Evolutionary conservation across 345 rosid species (phyloP).

Genomic region (rapeseed (Brassica napus)): DNA sequence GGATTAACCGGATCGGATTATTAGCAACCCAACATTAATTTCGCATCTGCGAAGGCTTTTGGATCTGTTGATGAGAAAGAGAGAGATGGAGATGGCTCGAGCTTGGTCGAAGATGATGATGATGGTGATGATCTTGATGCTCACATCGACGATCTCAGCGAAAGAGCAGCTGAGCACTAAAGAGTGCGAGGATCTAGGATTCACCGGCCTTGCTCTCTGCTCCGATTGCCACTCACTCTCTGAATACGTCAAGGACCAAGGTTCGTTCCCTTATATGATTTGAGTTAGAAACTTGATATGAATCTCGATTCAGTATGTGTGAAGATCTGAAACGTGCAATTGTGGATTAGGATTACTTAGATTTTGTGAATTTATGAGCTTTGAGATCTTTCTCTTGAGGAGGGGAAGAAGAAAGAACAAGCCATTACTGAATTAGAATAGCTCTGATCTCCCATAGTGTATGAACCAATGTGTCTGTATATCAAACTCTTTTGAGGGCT

Average conservation of each 20-base stretch:
- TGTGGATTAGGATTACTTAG: background rate
- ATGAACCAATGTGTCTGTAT: background rate
- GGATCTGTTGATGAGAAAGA: constrained; percentile 18
- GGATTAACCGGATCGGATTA: constrained; percentile 18
- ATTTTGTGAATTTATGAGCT: constrained; percentile 1
- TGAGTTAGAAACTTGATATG: background rate
- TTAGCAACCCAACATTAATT: background rate
- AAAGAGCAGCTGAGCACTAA: constrained; percentile 67
- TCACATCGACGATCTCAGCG: constrained; percentile 31
- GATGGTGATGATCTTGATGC: constrained; percentile 20
- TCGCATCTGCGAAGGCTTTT: constrained; percentile 11
- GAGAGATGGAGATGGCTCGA: constrained; percentile 34
- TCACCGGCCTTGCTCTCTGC: constrained; percentile 93
- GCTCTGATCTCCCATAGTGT: background rate
- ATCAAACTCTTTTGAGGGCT: too few species aligned
- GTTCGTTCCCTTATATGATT: constrained; percentile 37
- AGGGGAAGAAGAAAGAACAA: background rate
- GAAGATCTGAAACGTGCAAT: background rate
- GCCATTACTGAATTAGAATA: too few species aligned
- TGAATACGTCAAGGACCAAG: constrained; percentile 91
- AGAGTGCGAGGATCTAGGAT: constrained; percentile 89
- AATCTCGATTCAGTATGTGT: background rate
- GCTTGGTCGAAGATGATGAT: constrained; percentile 24
- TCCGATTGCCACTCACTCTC: constrained; percentile 86
- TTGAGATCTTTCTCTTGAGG: background rate